Evolutionary conservation across 805 yeast genomes (phyloP).

Genomic region (Candida sphagnicola): DNA sequence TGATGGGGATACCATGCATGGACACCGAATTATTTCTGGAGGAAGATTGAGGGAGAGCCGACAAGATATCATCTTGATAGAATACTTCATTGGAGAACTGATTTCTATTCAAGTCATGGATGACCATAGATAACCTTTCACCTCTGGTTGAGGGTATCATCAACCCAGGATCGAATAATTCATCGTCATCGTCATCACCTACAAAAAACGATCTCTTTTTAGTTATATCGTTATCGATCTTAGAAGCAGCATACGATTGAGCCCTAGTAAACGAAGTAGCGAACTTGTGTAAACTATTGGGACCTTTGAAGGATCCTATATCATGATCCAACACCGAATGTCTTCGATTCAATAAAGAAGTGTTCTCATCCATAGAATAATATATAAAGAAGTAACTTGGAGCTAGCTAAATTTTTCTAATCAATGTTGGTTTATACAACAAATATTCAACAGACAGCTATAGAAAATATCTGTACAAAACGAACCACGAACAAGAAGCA

Average conservation of each 20-base stretch:
- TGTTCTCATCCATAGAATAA: slow-evolving; percentile 21
- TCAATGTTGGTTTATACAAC: no score
- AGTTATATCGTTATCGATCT: slow-evolving; percentile 50
- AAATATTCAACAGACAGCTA: neutral
- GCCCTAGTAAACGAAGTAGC: slow-evolving; percentile 80
- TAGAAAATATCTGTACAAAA: no score
- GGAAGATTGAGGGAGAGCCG: slow-evolving; percentile 16
- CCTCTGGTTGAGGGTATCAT: slow-evolving; percentile 65
- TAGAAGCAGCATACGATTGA: slow-evolving; percentile 55
- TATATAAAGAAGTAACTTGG: no score
- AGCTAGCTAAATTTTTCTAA: no score
- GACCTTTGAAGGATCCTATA: slow-evolving; percentile 58
- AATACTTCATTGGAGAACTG: slow-evolving; percentile 30
- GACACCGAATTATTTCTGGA: slow-evolving; percentile 27
- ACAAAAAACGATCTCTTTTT: slow-evolving; percentile 60
- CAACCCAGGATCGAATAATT: slow-evolving; percentile 63
- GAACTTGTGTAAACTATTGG: slow-evolving; percentile 69
- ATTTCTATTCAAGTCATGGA: slow-evolving; percentile 30
- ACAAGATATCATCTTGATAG: slow-evolving; percentile 34
- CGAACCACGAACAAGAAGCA: no score
- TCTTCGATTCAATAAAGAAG: slow-evolving; percentile 14
- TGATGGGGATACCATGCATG: slow-evolving; percentile 19
- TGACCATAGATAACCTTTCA: slow-evolving; percentile 57
- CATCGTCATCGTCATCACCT: slow-evolving; percentile 22
- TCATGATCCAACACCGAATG: slow-evolving; percentile 27